Conservation (phyloP, 345 rosid genomes). For the Rhizophora apiculata region DNA sequence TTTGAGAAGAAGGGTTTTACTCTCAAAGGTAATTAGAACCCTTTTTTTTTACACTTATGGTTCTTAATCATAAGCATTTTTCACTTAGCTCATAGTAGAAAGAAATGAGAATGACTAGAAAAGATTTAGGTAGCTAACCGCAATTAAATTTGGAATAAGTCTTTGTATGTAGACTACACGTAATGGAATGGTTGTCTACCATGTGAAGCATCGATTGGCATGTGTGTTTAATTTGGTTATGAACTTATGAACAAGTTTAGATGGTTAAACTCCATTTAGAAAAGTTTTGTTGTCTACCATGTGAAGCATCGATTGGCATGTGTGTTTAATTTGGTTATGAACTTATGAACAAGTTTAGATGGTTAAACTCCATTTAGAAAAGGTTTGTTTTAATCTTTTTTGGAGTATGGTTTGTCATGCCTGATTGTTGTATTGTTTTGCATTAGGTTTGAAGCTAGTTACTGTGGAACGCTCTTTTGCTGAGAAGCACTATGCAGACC, state of each 20-base stretch:
- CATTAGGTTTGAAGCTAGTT: slow-evolving; percentile 66
- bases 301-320: too few species aligned
- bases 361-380: background rate
- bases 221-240: too few species aligned
- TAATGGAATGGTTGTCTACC: too few species aligned
- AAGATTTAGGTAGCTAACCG: too few species aligned
- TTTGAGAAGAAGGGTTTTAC: slow-evolving; percentile 97
- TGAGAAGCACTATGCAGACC: slow-evolving; percentile 79
- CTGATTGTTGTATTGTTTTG: background rate
- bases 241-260: too few species aligned
- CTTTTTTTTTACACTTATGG: background rate
- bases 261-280: background rate
- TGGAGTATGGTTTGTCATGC: background rate
- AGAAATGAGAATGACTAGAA: too few species aligned
- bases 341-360: too few species aligned
- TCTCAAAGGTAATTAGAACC: slow-evolving; percentile 55
- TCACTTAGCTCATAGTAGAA: too few species aligned
- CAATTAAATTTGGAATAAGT: too few species aligned
- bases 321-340: too few species aligned
- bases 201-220: too few species aligned
- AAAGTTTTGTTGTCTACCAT: background rate
- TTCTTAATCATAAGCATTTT: background rate
- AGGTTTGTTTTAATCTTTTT: background rate
- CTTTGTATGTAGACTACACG: too few species aligned
- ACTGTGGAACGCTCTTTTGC: slow-evolving; percentile 75